Evolutionary conservation across 2,329 filamentous ascomycete species (phyloP).

Genomic region (Ceratocystiopsis minuta): DNA sequence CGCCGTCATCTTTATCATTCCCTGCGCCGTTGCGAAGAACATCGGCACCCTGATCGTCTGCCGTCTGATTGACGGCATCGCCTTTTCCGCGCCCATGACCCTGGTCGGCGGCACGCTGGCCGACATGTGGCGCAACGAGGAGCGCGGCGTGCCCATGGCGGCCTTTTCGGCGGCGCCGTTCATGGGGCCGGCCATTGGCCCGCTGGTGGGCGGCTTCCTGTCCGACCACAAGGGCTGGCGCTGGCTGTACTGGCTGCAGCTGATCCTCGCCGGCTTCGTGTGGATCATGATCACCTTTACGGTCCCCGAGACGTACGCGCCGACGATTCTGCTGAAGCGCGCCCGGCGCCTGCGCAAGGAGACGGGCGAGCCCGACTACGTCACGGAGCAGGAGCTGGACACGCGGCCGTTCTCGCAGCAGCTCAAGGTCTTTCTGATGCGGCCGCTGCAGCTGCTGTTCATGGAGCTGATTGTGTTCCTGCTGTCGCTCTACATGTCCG

Average conservation of each 20-base stretch:
- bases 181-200: conserved; percentile 61
- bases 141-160: conserved; percentile 74
- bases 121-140: conserved; percentile 70
- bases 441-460: conserved; percentile 75
- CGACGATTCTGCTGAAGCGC: conserved; percentile 52
- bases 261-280: conserved; percentile 53
- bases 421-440: conserved; percentile 55
- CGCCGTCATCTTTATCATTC: conserved; percentile 64
- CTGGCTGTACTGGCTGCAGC: conserved; percentile 41
- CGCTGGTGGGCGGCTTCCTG: conserved; percentile 52
- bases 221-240: conserved; percentile 12
- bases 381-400: conserved; percentile 70
- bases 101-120: conserved; percentile 67
- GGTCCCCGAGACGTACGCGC: conserved; percentile 79
- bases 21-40: conserved; percentile 59
- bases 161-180: conserved; percentile 72
- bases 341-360: conserved; percentile 54
- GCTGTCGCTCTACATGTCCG: conserved; percentile 70
- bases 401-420: conserved; percentile 49
- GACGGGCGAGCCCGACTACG: conserved; percentile 47
- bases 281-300: conserved; percentile 70
- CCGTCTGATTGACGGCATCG: conserved; percentile 63
- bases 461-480: conserved; percentile 71
- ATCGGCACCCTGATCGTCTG: conserved; percentile 60
- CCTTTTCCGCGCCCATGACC: conserved; percentile 75